Evolutionary conservation across 208 protist species (phyloP).

Genomic region (Crithidia bombi): DNA sequence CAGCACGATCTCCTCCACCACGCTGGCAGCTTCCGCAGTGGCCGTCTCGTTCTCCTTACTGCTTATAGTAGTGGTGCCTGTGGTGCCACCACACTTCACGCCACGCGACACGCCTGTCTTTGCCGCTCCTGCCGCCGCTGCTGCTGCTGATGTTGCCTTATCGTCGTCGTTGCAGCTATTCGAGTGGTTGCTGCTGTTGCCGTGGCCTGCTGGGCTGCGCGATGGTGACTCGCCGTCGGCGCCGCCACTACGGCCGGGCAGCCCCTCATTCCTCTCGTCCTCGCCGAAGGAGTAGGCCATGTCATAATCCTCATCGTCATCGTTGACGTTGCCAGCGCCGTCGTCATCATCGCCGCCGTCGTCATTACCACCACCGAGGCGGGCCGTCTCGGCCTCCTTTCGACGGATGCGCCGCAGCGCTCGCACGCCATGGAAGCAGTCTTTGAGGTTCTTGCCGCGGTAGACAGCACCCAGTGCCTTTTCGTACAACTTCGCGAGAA

Average conservation of each 20-base stretch:
- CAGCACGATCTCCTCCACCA: constrained; percentile 23
- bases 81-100: neutral
- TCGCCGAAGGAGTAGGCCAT: neutral
- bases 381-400: constrained; percentile 41
- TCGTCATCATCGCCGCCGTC: neutral
- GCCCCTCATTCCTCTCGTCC: constrained; percentile 4
- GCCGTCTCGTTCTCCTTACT: neutral
- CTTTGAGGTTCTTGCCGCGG: constrained; percentile 59
- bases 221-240: neutral
- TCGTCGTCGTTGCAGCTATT: neutral
- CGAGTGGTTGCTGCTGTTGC: constrained; percentile 8
- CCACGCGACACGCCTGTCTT: neutral
- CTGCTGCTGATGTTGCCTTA: neutral
- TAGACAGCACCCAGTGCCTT: constrained; percentile 49
- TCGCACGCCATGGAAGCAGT: constrained; percentile 68
- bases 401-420: constrained; percentile 51
- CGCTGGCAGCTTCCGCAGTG: constrained; percentile 4
- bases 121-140: neutral
- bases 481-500: constrained; percentile 44
- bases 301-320: neutral
- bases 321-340: neutral
- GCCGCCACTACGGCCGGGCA: constrained; percentile 1
- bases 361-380: constrained; percentile 14
- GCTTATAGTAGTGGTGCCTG: no score
- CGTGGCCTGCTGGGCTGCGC: neutral